Conservation (phyloP, 1,139 yeast genomes). For the Magnusiomyces fungicola region DNA sequence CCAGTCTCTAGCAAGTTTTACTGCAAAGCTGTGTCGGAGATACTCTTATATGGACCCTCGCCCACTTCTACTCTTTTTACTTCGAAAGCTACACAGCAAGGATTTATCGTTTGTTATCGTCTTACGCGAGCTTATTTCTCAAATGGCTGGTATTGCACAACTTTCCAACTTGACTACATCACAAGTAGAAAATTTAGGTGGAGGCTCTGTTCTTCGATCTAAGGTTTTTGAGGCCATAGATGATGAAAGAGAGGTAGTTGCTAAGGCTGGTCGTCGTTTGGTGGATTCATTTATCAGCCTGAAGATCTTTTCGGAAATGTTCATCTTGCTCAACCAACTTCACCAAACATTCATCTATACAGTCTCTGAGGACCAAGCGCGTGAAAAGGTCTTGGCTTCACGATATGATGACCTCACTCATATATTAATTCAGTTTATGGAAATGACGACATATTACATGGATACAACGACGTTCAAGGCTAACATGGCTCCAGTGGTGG, state of each 20-base stretch:
- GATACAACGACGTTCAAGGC: conserved; percentile 33
- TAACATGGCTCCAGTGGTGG: conserved; percentile 41
- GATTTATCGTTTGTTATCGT: conserved; percentile 63
- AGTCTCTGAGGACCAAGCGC: conserved; percentile 39
- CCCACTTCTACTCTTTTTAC: conserved; percentile 47
- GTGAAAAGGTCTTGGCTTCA: conserved; percentile 65
- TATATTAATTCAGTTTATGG: conserved; percentile 57
- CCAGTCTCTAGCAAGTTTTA: conserved; percentile 41
- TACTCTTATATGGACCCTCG: conserved; percentile 30
- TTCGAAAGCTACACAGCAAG: conserved; percentile 57
- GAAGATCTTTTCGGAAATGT: conserved; percentile 52
- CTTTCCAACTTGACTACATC: conserved; percentile 54
- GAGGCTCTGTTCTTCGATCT: conserved; percentile 52
- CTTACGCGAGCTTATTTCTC: conserved; percentile 56
- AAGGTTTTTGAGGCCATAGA: conserved; percentile 56
- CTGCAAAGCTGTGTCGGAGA: conserved; percentile 32
- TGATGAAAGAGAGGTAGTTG: conserved; percentile 37
- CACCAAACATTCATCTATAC: conserved; percentile 31
- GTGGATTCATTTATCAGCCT: conserved; percentile 42
- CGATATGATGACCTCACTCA: conserved; percentile 65
- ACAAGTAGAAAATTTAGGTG: conserved; percentile 62
- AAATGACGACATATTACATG: conserved; percentile 50
- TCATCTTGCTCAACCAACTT: conserved; percentile 54
- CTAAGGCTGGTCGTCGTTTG: conserved; percentile 47
- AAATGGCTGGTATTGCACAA: conserved; percentile 80